Evolutionary conservation across 2,329 filamentous ascomycete species (phyloP), one percentile per base, ranked within the genome.

Genomic region (Curvularia sp.): DNA sequence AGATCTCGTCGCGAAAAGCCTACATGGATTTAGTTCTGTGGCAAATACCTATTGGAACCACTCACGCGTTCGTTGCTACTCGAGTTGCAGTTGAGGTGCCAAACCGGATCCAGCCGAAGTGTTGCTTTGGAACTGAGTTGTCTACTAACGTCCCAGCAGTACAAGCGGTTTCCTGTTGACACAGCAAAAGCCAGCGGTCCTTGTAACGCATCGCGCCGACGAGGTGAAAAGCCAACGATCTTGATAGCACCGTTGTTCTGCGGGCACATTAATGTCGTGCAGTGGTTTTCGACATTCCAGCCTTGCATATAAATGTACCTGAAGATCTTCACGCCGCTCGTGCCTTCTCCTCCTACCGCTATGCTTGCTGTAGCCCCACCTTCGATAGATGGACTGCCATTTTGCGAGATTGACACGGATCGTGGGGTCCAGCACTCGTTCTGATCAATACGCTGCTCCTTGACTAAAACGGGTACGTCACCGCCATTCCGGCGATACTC

Each of bases 311-410:
- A 58, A 9, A 54, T 54, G 44, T 57, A 67, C 18, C 44, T 53
- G 51, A 58, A 70, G 5, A 70, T 22, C 44, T 64, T 70, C 24
- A 68, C 63, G 6, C 61, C 65, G 20, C 61, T 67, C n/a, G 57
- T 35, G 18, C 67, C 64, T 52, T 67, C 58, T 12, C 67, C 66
- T 1, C 67, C 67, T 3, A 70, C 63, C 2, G 61, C 64, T 35
- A 70, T 56, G 38, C 56, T 65, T 6, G 64, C 66, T 15, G 38
- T 52, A n/a, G 60, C 55, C 8, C 41, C 60, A 20, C 38, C 33
- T 33, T 51, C 47, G 20, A 26, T 13, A 24, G 49, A 54, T 5
- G 57, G 50, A 15, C 51, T 44, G n/a, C 51, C 48, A 42, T 35
- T 44, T 56, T 68, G 66, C 26, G 55, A 49, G 12, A 69, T 61